Base-by-base conservation (phyloP, 352 stramenopile genomes). In the Globisporangium uncinulatum region DNA sequence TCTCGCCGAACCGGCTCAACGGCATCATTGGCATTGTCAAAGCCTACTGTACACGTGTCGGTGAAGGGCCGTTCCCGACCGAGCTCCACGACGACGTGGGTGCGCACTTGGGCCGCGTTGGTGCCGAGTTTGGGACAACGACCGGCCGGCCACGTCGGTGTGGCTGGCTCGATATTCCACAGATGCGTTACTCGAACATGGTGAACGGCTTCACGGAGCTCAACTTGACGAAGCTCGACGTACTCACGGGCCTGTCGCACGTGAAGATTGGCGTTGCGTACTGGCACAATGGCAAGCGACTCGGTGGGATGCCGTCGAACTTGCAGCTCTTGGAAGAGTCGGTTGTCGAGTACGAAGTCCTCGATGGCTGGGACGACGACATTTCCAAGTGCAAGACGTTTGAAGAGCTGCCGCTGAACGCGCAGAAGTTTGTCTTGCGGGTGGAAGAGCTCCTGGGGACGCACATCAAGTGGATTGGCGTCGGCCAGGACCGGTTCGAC, bases 191-290 rank as follows among this genome's bases (percentile, higher is more conserved):
- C 79, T 96, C 86, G 20, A 89, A 86, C 66, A 86, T 97, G 74
- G 76, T 98, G 53, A 98, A 98, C 71, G 86, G 84, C 64, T 99
- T 98, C 81, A 98, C 95, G 42, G 88, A 94, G 55, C 70, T 99
- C 53, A 99, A 99, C 71, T 66, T 99, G 64, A 99, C 97, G 66
- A 99, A 99, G 81, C 73, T 99, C 46, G 97, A 99, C 76, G 96
- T 99, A 46, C 81, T 99, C 50, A 99, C 96, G 36, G 97, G 97
- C n/a, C 73, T 99, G 29, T 70, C 96, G 51, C 88, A 95, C 63
- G 83, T 97, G 56, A 97, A 98, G 76, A 92, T 99, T 68, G 96
- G 92, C 56, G 89, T 96, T 46, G 86, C 88, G 4, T 99, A 99
- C 86, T 97, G 89, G 76, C 79, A 96, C 83, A 87, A 98, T 49